Evolutionary conservation across 495 filamentous ascomycete genomes (phyloP).

Genomic region (Podospora anserina): DNA sequence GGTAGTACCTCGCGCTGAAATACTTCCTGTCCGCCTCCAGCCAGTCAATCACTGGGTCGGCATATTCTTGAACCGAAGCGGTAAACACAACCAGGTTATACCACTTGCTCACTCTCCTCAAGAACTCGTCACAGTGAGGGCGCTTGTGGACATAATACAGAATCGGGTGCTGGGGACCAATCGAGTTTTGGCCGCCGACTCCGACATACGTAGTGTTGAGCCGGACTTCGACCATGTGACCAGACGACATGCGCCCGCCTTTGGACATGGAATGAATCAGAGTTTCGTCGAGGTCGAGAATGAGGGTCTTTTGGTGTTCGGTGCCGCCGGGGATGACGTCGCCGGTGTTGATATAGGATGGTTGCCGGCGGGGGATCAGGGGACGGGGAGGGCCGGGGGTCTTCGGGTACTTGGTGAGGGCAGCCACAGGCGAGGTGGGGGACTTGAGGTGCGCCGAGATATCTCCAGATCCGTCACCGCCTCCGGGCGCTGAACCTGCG

Average conservation of each 20-base stretch:
- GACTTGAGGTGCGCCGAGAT: slow-evolving; percentile 70
- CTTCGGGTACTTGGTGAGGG: slow-evolving; percentile 84
- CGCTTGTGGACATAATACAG: slow-evolving; percentile 98
- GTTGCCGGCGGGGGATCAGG: slow-evolving; percentile 78
- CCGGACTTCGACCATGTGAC: slow-evolving; percentile 98
- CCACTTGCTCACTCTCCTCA: slow-evolving; percentile 91
- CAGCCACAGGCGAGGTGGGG: slow-evolving; percentile 77
- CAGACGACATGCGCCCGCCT: slow-evolving; percentile 90
- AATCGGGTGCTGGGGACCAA: slow-evolving; percentile 90
- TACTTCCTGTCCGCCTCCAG: slow-evolving; percentile 94
- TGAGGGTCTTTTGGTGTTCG: slow-evolving; percentile 78
- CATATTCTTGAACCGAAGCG: slow-evolving; percentile 96
- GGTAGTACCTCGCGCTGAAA: slow-evolving; percentile 86
- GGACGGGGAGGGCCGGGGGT: slow-evolving; percentile 84
- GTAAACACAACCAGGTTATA: slow-evolving; percentile 98
- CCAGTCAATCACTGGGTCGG: slow-evolving; percentile 98
- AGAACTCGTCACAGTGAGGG: slow-evolving; percentile 93
- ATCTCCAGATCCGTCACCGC: slow-evolving; percentile 23
- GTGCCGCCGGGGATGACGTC: slow-evolving; percentile 39
- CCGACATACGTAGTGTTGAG: slow-evolving; percentile 63
- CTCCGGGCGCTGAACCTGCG: slow-evolving; percentile 12
- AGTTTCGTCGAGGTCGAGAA: slow-evolving; percentile 94
- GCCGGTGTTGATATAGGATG: slow-evolving; percentile 64
- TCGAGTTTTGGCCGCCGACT: slow-evolving; percentile 59
- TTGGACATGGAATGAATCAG: slow-evolving; percentile 97